Conservation (phyloP, 495 filamentous ascomycete genomes). For the Chaetomium cochliodes region DNA sequence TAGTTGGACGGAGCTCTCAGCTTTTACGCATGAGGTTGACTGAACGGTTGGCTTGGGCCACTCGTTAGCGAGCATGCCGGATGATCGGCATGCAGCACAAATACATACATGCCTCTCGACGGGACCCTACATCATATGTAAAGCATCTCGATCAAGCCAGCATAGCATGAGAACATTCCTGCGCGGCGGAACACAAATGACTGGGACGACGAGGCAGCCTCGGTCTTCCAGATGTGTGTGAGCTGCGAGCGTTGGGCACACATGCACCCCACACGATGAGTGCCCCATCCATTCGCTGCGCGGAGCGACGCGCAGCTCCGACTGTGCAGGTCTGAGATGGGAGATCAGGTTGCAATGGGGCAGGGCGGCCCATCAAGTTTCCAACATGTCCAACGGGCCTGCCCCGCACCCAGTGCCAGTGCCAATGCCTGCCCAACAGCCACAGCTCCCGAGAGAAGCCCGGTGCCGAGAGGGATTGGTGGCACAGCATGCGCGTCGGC, state of each 20-base stretch:
- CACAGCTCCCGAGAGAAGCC: constrained; percentile 1
- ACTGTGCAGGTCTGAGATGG: not conserved
- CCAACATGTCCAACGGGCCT: not conserved
- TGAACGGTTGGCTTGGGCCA: not conserved
- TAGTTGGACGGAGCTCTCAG: not conserved
- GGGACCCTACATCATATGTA: constrained; percentile 1
- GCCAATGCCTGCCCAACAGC: constrained; percentile 16
- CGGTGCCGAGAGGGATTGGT: not conserved
- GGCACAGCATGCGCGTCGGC: constrained; percentile 19
- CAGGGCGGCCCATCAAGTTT: not conserved
- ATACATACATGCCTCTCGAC: not conserved
- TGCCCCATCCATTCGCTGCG: not conserved
- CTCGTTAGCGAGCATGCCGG: not conserved
- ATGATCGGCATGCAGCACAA: constrained; percentile 13
- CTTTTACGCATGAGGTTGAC: not conserved
- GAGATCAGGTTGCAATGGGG: constrained; percentile 17
- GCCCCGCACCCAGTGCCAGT: not conserved
- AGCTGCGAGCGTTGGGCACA: constrained; percentile 21
- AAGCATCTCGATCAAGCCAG: constrained; percentile 8
- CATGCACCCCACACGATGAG: constrained; percentile 20
- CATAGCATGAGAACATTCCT: not conserved
- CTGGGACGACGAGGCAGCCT: not conserved
- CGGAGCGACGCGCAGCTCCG: constrained; percentile 5
- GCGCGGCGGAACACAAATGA: not conserved
- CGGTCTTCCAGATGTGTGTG: not conserved